Conservation (phyloP, 768 basidiomycete species). For the Cantharellus anzutake region DNA sequence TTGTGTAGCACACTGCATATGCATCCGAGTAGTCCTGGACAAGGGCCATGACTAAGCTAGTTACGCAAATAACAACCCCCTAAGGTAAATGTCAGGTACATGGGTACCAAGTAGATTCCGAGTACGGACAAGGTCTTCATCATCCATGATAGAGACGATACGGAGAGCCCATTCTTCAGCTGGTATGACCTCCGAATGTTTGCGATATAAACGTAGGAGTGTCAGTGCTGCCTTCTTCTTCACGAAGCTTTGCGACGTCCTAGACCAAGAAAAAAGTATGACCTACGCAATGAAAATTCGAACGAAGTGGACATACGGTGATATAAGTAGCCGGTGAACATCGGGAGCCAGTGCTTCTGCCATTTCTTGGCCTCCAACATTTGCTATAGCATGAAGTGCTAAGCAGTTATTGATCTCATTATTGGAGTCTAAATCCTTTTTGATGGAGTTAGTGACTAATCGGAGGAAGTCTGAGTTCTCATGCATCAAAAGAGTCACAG, state of each 20-base stretch:
- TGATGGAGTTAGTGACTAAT: constrained; percentile 92
- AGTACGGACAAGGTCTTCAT: constrained; percentile 49
- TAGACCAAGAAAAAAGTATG: constrained; percentile 15
- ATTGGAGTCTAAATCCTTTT: constrained; percentile 89
- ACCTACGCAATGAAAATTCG: neutral
- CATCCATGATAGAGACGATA: constrained; percentile 91
- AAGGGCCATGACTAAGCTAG: constrained; percentile 81
- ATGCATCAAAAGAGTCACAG: constrained; percentile 93
- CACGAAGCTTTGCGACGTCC: constrained; percentile 87
- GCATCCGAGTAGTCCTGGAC: constrained; percentile 89
- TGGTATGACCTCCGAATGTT: constrained; percentile 87
- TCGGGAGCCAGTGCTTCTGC: constrained; percentile 87
- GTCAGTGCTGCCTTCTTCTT: constrained; percentile 98
- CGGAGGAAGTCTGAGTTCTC: constrained; percentile 96
- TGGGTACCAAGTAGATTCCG: neutral
- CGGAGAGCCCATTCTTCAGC: constrained; percentile 91
- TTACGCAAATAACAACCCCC: constrained; percentile 91
- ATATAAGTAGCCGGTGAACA: constrained; percentile 87
- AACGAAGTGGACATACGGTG: constrained; percentile 40
- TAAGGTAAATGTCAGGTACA: constrained; percentile 15
- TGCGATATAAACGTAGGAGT: constrained; percentile 78
- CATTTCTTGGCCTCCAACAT: constrained; percentile 96
- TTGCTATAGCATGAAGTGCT: constrained; percentile 94
- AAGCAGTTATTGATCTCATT: constrained; percentile 92
- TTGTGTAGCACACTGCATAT: constrained; percentile 81